Evolutionary conservation across 2,329 filamentous ascomycete species (phyloP).

Genomic region (Ophiostoma ips): DNA sequence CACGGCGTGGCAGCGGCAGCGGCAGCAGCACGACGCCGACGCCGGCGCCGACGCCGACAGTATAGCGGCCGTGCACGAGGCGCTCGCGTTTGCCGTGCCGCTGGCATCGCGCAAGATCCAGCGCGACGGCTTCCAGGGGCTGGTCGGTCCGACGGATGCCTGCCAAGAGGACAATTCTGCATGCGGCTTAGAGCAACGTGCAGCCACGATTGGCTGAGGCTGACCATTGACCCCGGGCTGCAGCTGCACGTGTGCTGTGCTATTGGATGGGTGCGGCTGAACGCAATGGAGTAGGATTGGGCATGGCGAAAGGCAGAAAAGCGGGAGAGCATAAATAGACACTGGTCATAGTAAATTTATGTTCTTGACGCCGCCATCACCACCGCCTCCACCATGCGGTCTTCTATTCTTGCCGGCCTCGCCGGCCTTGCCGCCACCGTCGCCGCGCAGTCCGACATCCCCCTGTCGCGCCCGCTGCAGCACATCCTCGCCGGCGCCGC

Average conservation of each 20-base stretch:
- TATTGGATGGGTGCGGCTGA: no score
- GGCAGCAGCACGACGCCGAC: no score
- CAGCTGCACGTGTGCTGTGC: not conserved
- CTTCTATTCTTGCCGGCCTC: not conserved
- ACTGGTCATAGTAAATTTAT: no score
- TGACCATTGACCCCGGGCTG: no score
- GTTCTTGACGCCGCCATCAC: no score
- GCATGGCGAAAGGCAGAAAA: no score
- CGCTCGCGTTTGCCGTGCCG: conserved; percentile 47
- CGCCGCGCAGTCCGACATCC: not conserved
- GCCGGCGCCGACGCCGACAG: no score
- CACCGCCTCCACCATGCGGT: not conserved
- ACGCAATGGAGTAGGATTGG: no score
- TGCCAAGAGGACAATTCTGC: no score
- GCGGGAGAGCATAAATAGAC: no score
- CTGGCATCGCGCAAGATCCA: conserved; percentile 55
- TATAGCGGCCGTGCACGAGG: conserved; percentile 17
- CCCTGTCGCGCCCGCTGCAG: not conserved
- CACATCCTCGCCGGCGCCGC: not conserved
- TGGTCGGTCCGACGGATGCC: no score
- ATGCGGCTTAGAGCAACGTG: not conserved
- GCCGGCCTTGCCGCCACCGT: not conserved
- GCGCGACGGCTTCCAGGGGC: conserved; percentile 48
- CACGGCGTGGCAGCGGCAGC: conserved; percentile 5
- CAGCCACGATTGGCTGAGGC: not conserved